A percentile compares a stretch with the other conserved stretches of the same genome.
Evolutionary conservation across 352 stramenopile species (phyloP).

Genomic region (Phytophthora aleatoria): DNA sequence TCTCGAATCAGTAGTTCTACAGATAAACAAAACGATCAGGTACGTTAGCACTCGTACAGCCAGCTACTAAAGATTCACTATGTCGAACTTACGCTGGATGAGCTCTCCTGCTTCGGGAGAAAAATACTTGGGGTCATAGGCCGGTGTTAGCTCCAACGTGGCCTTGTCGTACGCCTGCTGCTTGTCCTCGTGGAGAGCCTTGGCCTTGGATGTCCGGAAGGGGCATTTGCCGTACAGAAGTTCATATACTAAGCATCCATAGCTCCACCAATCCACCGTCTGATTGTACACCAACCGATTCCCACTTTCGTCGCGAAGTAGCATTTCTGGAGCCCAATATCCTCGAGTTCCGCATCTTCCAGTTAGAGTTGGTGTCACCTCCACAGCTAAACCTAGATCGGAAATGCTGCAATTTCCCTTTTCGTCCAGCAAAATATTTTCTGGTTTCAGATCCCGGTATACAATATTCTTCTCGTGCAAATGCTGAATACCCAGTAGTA

Average conservation of each 20-base stretch:
- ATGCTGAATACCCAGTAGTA: conserved; percentile 77
- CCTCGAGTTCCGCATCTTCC: conserved; percentile 76
- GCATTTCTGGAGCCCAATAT: conserved; percentile 98
- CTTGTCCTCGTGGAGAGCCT: conserved; percentile 92
- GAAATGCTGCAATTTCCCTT: conserved; percentile 96
- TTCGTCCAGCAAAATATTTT: conserved; percentile 93
- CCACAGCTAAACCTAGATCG: conserved; percentile 96
- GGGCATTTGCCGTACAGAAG: conserved; percentile 96
- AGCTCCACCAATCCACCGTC: conserved; percentile 97
- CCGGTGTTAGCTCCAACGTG: conserved; percentile 75
- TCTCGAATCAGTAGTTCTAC: conserved; percentile 79
- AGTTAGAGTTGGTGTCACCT: conserved; percentile 89
- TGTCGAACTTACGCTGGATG: conserved; percentile 62
- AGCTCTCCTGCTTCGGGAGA: conserved; percentile 75
- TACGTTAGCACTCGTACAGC: background rate
- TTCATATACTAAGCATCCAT: conserved; percentile 97
- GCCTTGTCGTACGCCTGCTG: conserved; percentile 87
- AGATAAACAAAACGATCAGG: background rate
- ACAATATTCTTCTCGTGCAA: conserved; percentile 92
- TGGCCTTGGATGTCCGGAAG: conserved; percentile 95
- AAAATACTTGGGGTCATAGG: conserved; percentile 85
- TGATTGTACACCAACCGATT: conserved; percentile 95
- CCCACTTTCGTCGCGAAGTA: conserved; percentile 88
- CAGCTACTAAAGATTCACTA: background rate
- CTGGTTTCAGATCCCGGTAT: conserved; percentile 89